Evolutionary conservation across 805 yeast species (phyloP), one percentile per base, ranked within the genome.

Genomic region (Phaffomyces antillensis): DNA sequence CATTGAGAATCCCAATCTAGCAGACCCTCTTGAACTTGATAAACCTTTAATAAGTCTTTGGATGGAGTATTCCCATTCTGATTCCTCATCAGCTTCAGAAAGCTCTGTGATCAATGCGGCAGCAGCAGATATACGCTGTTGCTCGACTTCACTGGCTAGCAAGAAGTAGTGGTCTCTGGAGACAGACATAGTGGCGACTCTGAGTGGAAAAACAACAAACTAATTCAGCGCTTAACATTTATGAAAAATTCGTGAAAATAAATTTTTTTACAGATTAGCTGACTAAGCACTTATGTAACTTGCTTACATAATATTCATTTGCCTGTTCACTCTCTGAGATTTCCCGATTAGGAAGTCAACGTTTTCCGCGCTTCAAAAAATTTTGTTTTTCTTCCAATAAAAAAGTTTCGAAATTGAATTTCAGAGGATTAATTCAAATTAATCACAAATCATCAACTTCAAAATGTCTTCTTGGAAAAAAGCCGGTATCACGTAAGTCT

Each of bases 1-100:
- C 73, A 87, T 77, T 3, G 96, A 86, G 58, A 83, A 91, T 5
- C 98, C 98, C 26, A 86, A 65, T 45, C 97, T 71, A 1, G 96
- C 93, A 40, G 88, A 74, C 23, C 85, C 95, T 56, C 93, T 76
- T 15, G 89, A 75, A 7, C 96, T 84, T 5, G 88, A 71, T 30
- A 91, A 67, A 42, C 98, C 97, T 50, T 80, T 82, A 51, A 87
- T 75, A 50, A 91, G 70, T 58, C 98, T 74, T 50, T 77, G 77
- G 44, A 86, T 64, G 0, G 95, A 93, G 59, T 91, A 91, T 40
- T 76, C 75, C 88, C 91, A 88, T 54, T 89, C 96, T 1, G 67
- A 68, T 20, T 62, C 57, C 25, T 70, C 62, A 24, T 65, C 58
- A 8, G 66, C 72, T 0, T 55, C 58, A 13, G 66, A 59, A 6